phyloP scores from a whole-genome alignment of 1,284 basidiomycete species.

The Microbotryomycetes sp. region DNA sequence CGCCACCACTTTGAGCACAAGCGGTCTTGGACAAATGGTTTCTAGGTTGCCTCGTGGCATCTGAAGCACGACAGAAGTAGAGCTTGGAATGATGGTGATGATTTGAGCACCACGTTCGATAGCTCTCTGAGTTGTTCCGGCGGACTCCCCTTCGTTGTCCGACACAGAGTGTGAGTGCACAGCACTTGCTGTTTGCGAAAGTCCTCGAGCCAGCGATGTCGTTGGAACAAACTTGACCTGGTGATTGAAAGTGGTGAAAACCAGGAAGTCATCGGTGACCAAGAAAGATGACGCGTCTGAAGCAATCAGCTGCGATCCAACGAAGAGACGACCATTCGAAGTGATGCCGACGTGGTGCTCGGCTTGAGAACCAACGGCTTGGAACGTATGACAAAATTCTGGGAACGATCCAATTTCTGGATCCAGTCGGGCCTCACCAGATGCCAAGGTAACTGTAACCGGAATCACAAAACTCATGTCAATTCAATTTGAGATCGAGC shows the following conservation, averaged over 20 bases:
- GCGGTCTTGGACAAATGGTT: conserved; percentile 83
- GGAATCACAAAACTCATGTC: too few species aligned
- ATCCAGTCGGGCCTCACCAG: too few species aligned
- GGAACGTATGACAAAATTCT: conserved; percentile 54
- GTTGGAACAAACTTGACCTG: conserved; percentile 66
- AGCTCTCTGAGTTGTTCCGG: conserved; percentile 49
- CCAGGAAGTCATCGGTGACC: conserved; percentile 64
- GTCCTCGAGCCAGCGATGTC: conserved; percentile 30
- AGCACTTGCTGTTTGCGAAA: conserved; percentile 24
- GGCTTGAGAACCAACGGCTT: conserved; percentile 34
- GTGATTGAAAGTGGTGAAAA: conserved; percentile 81
- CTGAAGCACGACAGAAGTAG: conserved; percentile 86
- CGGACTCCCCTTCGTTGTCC: conserved; percentile 53
- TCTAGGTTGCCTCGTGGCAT: conserved; percentile 98
- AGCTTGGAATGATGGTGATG: conserved; percentile 73
- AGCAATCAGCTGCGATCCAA: conserved; percentile 28
- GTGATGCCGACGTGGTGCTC: conserved; percentile 38
- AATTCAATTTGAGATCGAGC: too few species aligned
- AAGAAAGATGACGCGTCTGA: conserved; percentile 57
- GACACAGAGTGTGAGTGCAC: conserved; percentile 34
- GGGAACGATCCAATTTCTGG: too few species aligned
- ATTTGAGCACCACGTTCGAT: conserved; percentile 82
- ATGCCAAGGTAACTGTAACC: too few species aligned
- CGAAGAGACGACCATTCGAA: conserved; percentile 38
- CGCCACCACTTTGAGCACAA: conserved; percentile 77